Percentiles rank a stretch among this genome's conserved stretches.
Evolutionary conservation across 2,329 filamentous ascomycete species (phyloP).

Genomic region (Colletotrichum tabaci): DNA sequence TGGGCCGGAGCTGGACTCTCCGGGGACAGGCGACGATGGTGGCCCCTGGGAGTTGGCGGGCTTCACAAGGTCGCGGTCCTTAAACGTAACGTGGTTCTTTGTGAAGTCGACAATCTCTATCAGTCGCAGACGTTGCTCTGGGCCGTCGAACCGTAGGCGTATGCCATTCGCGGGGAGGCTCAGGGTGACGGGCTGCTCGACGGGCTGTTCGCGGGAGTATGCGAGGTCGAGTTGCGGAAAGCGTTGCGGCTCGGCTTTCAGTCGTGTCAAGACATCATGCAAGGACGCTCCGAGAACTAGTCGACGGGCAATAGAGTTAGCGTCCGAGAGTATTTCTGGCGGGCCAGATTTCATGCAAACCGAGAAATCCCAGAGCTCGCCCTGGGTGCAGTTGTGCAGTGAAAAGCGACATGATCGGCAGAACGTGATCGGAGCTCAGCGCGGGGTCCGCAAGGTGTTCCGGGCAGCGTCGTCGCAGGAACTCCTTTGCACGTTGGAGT

Average conservation of each 20-base stretch:
- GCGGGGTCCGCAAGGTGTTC: slow-evolving; percentile 38
- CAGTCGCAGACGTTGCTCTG: slow-evolving; percentile 90
- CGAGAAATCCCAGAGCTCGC: slow-evolving; percentile 74
- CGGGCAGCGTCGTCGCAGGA: slow-evolving; percentile 21
- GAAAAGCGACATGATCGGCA: slow-evolving; percentile 62
- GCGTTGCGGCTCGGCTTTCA: slow-evolving; percentile 87
- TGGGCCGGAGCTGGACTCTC: slow-evolving; percentile 69
- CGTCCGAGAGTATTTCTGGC: slow-evolving; percentile 38
- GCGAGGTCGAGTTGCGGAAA: slow-evolving; percentile 88
- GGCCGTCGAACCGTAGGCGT: slow-evolving; percentile 91
- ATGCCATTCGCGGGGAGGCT: slow-evolving; percentile 88
- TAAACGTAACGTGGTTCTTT: slow-evolving; percentile 87
- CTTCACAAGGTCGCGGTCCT: slow-evolving; percentile 82
- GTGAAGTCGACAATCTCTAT: slow-evolving; percentile 94
- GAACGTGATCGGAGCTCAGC: slow-evolving; percentile 26
- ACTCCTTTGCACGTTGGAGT: not conserved
- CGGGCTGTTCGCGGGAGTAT: slow-evolving; percentile 82
- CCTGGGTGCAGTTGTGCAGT: slow-evolving; percentile 77
- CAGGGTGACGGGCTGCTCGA: slow-evolving; percentile 82
- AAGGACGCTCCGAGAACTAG: slow-evolving; percentile 90
- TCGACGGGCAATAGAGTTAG: slow-evolving; percentile 43
- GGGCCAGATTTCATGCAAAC: slow-evolving; percentile 47
- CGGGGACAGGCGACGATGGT: slow-evolving; percentile 49
- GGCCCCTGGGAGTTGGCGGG: slow-evolving; percentile 58
- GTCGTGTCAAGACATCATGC: slow-evolving; percentile 87